Base-by-base conservation (phyloP, 1,139 yeast species). In the Candida dubliniensis region DNA sequence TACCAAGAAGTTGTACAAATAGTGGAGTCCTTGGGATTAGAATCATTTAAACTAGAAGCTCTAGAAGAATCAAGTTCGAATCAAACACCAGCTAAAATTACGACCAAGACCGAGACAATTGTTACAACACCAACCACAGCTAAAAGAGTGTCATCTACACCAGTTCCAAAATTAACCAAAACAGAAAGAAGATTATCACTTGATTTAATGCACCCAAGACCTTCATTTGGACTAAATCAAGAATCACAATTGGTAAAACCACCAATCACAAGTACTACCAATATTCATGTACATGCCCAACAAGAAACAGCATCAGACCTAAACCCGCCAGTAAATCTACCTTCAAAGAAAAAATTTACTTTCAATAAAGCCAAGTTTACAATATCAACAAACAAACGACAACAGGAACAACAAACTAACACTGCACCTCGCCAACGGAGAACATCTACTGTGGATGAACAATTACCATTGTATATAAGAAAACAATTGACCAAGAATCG, bases 381-480 rank as follows among this genome's bases (percentile, higher is more conserved):
- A 15, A 11, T 31, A 25, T 38, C 36, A 8, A 32, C 13, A 46
- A 13, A 39, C 50, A 75, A 46, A 50, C 76, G 36, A 71, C 76
- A 3, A 47, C 71, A 33, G 74, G 11, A 30, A 71, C 76, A 3
- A 47, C 71, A 33, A 73, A 10, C 23, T n/a, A n/a, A n/a, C 30
- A 27, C 30, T 27, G 30, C n/a, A 27, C 12, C 13, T 12, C 32
- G 31, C 13, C 47, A 18, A 38, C 51, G 76, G 47, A 50, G 76
- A 36, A 51, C 56, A 30, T 72, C 77, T 2, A 47, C 71, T 33
- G 74, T 72, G 13, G 74, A 70, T 1, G 74, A 69, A 41, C 61
- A 56, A 33, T 55, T 73, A n/a, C 78, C 78, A 1, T 38, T 49
- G 9, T 73, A 73, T 47, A 72, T 73, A 15, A 57, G 60, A 38